A percentile compares a stretch with the other conserved stretches of the same genome.
Evolutionary conservation across 208 protist species (phyloP).

Genomic region (Leishmania gerbilli): DNA sequence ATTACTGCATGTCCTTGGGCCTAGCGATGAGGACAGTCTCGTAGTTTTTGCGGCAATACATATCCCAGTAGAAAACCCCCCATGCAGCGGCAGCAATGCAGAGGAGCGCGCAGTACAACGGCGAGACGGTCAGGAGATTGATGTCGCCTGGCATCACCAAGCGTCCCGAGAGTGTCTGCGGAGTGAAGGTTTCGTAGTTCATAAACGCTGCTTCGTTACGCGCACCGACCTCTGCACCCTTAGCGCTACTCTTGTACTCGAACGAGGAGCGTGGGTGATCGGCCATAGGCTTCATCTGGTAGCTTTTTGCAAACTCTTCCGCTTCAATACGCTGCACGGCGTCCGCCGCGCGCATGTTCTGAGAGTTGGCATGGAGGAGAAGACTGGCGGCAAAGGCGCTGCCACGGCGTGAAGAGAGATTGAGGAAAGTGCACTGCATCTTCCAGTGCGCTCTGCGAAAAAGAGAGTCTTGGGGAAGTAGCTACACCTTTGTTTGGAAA

Average conservation of each 20-base stretch:
- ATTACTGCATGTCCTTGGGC: constrained; percentile 42
- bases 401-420: constrained; percentile 29
- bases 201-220: constrained; percentile 90
- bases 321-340: constrained; percentile 36
- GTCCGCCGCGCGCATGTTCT: constrained; percentile 32
- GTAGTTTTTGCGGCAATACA: constrained; percentile 81
- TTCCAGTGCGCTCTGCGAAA: constrained; percentile 4
- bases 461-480: constrained; percentile 5
- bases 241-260: constrained; percentile 73
- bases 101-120: constrained; percentile 66
- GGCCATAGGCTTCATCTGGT: constrained; percentile 69
- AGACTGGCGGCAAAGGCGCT: constrained; percentile 31
- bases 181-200: constrained; percentile 76
- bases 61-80: constrained; percentile 89
- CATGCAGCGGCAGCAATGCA: constrained; percentile 62
- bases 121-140: constrained; percentile 78
- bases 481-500: background rate
- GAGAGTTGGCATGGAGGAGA: constrained; percentile 31
- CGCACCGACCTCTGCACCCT: constrained; percentile 84
- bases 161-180: constrained; percentile 47
- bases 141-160: constrained; percentile 77
- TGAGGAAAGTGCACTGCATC: constrained; percentile 57
- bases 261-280: constrained; percentile 62
- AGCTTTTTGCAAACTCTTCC: constrained; percentile 45
- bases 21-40: constrained; percentile 81